Evolutionary conservation across 768 basidiomycete species (phyloP).

Genomic region (Tephrocybe sp.): DNA sequence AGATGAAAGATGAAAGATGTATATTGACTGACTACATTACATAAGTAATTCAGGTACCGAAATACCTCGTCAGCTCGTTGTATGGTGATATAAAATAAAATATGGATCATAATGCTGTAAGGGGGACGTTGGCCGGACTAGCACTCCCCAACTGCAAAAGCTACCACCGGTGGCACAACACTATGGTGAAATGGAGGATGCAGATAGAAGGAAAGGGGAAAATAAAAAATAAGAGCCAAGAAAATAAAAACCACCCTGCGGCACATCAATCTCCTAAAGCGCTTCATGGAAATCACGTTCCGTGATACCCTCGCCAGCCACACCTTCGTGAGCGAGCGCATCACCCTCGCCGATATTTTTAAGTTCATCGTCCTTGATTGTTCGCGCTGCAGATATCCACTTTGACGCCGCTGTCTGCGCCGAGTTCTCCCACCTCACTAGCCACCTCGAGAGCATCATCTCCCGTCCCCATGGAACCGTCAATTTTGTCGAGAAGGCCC

Average conservation of each 20-base stretch:
- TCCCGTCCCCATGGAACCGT: slow-evolving; percentile 75
- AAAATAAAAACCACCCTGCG: too few species aligned
- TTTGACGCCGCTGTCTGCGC: slow-evolving; percentile 67
- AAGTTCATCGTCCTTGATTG: slow-evolving; percentile 62
- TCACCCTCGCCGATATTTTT: slow-evolving; percentile 88
- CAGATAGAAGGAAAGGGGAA: not conserved
- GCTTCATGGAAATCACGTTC: slow-evolving; percentile 58
- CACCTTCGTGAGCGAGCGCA: slow-evolving; percentile 93
- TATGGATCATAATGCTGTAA: too few species aligned
- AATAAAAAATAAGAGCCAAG: too few species aligned
- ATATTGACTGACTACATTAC: too few species aligned
- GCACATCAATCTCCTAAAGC: slow-evolving; percentile 55
- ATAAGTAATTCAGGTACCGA: too few species aligned
- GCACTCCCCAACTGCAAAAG: too few species aligned
- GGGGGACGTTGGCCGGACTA: too few species aligned
- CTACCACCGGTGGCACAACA: too few species aligned
- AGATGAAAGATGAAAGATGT: too few species aligned
- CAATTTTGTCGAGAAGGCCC: slow-evolving; percentile 65
- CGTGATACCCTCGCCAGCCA: slow-evolving; percentile 70
- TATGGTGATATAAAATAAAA: too few species aligned
- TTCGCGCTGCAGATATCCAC: slow-evolving; percentile 50
- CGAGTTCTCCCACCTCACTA: slow-evolving; percentile 73
- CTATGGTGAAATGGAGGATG: too few species aligned
- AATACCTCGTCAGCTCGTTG: slow-evolving; percentile 53
- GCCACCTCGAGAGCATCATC: slow-evolving; percentile 82